Evolutionary conservation across 1,284 basidiomycete species (phyloP).

Genomic region (Pseudozyma thailandica): DNA sequence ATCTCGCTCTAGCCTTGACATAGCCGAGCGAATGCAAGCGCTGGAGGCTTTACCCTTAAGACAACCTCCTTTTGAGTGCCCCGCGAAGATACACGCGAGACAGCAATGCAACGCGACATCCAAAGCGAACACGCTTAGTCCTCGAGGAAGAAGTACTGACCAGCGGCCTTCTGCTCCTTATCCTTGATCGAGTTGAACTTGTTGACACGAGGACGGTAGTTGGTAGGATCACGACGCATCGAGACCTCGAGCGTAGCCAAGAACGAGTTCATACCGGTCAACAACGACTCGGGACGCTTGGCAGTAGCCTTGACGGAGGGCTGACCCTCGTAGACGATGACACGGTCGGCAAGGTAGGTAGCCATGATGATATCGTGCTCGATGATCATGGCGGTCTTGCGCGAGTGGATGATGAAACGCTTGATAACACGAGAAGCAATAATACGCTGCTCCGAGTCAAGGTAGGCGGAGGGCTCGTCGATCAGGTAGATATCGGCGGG

Average conservation of each 20-base stretch:
- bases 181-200: slow-evolving; percentile 68
- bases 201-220: slow-evolving; percentile 66
- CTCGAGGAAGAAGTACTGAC: slow-evolving; percentile 67
- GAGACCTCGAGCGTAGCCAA: slow-evolving; percentile 64
- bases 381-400: slow-evolving; percentile 68
- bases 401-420: slow-evolving; percentile 68
- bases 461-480: slow-evolving; percentile 67
- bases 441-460: slow-evolving; percentile 68
- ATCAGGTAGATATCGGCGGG: slow-evolving; percentile 67
- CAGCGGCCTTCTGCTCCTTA: slow-evolving; percentile 67
- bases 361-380: slow-evolving; percentile 69
- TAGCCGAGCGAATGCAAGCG: no score
- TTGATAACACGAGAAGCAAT: slow-evolving; percentile 67
- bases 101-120: no score
- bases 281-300: slow-evolving; percentile 61
- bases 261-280: slow-evolving; percentile 68
- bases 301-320: slow-evolving; percentile 65
- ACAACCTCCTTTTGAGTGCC: no score
- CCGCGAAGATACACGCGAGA: no score
- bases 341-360: slow-evolving; percentile 65
- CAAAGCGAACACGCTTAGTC: slow-evolving; percentile 45
- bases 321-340: slow-evolving; percentile 66
- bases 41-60: no score
- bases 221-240: slow-evolving; percentile 67
- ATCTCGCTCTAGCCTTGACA: no score